phyloP scores from a whole-genome alignment of 495 filamentous ascomycete species.

The Gamarada debralockiae region DNA sequence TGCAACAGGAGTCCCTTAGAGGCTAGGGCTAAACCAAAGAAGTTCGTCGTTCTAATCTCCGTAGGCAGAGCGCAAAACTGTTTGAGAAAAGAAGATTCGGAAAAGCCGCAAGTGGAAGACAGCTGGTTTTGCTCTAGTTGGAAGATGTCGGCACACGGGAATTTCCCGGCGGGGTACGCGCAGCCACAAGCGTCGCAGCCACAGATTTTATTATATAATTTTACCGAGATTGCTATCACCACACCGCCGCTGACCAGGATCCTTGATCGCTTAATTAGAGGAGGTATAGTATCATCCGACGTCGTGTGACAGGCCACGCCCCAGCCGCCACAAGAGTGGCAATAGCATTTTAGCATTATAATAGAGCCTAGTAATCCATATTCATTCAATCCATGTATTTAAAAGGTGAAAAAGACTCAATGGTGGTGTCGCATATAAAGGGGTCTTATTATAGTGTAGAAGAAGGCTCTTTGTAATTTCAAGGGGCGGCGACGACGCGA shows the following conservation, averaged over 20 bases:
- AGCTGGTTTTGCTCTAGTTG: conserved; percentile 10
- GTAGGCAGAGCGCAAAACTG: conserved; percentile 3
- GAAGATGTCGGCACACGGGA: conserved; percentile 13
- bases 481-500: conserved; percentile 6
- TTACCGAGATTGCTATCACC: not conserved
- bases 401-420: too few species aligned
- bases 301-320: too few species aligned
- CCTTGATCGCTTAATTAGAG: conserved; percentile 4
- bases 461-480: conserved; percentile 5
- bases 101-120: too few species aligned
- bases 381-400: too few species aligned
- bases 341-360: too few species aligned
- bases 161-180: conserved; percentile 9
- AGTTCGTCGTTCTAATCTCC: too few species aligned
- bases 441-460: conserved; percentile 6
- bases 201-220: too few species aligned
- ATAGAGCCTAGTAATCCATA: too few species aligned
- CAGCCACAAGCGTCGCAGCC: conserved; percentile 3
- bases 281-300: too few species aligned
- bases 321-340: too few species aligned
- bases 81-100: too few species aligned
- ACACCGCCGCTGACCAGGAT: not conserved
- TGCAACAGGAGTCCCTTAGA: not conserved
- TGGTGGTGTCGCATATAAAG: conserved; percentile 7
- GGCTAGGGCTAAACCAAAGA: not conserved